Percentiles rank a stretch among this genome's conserved stretches.
These are phyloP conservation scores for Aureobasidium lini DNA, from an alignment of 2,329 filamentous ascomycete genomes.

Conservation along the genomic window DNA sequence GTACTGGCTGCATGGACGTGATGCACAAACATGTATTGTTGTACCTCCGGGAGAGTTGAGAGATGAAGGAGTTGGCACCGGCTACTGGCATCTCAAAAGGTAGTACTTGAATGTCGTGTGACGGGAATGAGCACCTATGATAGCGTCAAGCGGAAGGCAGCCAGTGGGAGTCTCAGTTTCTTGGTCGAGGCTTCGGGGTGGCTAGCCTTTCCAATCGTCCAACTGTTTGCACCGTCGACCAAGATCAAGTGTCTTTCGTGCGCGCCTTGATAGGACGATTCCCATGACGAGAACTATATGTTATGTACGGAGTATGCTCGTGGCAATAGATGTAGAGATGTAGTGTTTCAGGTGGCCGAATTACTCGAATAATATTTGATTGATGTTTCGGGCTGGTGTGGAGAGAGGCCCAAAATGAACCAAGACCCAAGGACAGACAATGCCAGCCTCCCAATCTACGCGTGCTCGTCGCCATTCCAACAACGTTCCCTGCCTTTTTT, in stretches of 20 bases:
- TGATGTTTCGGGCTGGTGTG: background rate
- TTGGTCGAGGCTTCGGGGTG: constrained; percentile 6
- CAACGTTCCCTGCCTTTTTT: constrained; percentile 9
- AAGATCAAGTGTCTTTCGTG: background rate
- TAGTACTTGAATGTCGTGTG: background rate
- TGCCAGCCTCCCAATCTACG: constrained; percentile 9
- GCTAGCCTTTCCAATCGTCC: background rate
- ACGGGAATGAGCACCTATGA: background rate
- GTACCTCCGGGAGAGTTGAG: background rate
- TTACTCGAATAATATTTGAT: background rate
- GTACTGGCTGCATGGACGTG: background rate
- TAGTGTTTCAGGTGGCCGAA: constrained; percentile 1
- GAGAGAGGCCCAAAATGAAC: constrained; percentile 7
- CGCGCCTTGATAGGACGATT: background rate
- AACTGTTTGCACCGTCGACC: background rate
- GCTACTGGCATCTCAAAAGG: background rate
- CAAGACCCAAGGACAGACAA: background rate
- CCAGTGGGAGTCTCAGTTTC: background rate
- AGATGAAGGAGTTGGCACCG: background rate
- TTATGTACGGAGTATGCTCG: background rate
- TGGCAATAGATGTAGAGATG: background rate
- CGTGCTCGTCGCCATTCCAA: constrained; percentile 11
- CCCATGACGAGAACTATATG: background rate
- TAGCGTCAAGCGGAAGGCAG: background rate
- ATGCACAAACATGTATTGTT: background rate